These are phyloP conservation scores for Lagenidium sp. DNA, from an alignment of 352 stramenopile species.

Conservation along the genomic window DNA sequence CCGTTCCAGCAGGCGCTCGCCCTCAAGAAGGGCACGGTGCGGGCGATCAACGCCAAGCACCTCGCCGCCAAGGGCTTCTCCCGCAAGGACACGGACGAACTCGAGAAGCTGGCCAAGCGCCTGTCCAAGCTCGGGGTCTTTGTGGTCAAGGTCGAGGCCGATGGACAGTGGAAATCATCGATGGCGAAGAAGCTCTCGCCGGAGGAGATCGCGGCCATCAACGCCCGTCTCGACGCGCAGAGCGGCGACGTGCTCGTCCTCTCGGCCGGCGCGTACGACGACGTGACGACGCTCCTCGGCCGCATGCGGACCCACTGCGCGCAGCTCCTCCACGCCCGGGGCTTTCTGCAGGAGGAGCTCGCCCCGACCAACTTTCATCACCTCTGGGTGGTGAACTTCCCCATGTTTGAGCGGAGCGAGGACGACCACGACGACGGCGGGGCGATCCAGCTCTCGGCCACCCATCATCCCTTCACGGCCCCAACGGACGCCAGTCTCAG, in stretches of 20 bases:
- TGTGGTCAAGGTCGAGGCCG: conserved; percentile 49
- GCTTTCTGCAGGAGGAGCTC: conserved; percentile 50
- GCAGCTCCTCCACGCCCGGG: conserved; percentile 50
- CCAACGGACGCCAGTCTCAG: conserved; percentile 34
- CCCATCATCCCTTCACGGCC: conserved; percentile 84
- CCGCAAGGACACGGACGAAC: conserved; percentile 60
- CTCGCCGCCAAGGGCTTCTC: conserved; percentile 47
- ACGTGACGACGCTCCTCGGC: conserved; percentile 48
- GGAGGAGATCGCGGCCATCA: conserved; percentile 37
- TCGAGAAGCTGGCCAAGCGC: conserved; percentile 46
- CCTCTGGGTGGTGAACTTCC: conserved; percentile 84
- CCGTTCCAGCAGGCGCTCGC: conserved; percentile 31
- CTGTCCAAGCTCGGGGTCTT: conserved; percentile 29
- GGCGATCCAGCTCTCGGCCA: conserved; percentile 49
- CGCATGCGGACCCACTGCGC: conserved; percentile 55
- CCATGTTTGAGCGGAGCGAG: conserved; percentile 77
- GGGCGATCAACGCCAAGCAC: conserved; percentile 64
- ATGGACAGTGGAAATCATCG: conserved; percentile 65
- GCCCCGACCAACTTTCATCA: conserved; percentile 63
- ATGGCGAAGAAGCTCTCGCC: conserved; percentile 47
- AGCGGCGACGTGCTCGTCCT: conserved; percentile 69
- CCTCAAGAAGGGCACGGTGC: conserved; percentile 20
- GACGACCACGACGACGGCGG: conserved; percentile 18
- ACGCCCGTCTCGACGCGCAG: conserved; percentile 33
- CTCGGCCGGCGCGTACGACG: conserved; percentile 38